These are phyloP conservation scores for Penicillium sp. DNA, from an alignment of 2,329 filamentous ascomycete species.

Conservation along the genomic window DNA sequence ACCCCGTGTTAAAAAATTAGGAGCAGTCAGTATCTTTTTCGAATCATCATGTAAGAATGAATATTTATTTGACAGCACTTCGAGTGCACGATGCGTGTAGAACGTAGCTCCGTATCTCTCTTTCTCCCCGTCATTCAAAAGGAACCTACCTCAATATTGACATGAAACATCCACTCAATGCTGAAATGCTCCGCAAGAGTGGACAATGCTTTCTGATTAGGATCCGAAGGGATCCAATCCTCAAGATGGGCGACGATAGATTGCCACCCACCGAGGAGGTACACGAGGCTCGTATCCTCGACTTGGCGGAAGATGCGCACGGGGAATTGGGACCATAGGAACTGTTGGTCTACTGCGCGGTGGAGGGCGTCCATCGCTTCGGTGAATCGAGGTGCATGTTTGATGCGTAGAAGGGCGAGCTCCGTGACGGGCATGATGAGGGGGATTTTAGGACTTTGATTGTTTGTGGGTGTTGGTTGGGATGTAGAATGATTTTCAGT, in stretches of 20 bases:
- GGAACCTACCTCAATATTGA: slow-evolving; percentile 32
- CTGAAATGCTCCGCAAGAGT: slow-evolving; percentile 33
- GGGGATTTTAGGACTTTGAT: background rate
- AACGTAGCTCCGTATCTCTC: too few species aligned
- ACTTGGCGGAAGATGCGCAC: slow-evolving; percentile 40
- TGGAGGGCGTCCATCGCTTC: slow-evolving; percentile 24
- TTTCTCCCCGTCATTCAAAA: too few species aligned
- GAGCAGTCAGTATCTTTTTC: background rate
- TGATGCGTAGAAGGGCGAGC: slow-evolving; percentile 40
- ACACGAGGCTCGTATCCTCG: slow-evolving; percentile 40
- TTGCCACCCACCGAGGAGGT: slow-evolving; percentile 44
- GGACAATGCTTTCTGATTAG: slow-evolving; percentile 38
- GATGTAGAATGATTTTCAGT: background rate
- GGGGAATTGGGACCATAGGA: slow-evolving; percentile 29
- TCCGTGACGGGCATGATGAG: slow-evolving; percentile 32
- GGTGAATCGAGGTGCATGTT: slow-evolving; percentile 18
- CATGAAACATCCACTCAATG: slow-evolving; percentile 42
- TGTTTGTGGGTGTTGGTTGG: background rate
- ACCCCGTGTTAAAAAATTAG: background rate
- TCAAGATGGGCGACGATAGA: slow-evolving; percentile 39
- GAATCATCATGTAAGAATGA: background rate
- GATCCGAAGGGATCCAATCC: slow-evolving; percentile 38
- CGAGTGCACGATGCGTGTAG: too few species aligned
- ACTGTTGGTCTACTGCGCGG: slow-evolving; percentile 34
- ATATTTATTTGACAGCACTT: background rate